Evolutionary conservation across 176 grass and related monocot species (phyloP).

Genomic region (Cenchrus purpureus): DNA sequence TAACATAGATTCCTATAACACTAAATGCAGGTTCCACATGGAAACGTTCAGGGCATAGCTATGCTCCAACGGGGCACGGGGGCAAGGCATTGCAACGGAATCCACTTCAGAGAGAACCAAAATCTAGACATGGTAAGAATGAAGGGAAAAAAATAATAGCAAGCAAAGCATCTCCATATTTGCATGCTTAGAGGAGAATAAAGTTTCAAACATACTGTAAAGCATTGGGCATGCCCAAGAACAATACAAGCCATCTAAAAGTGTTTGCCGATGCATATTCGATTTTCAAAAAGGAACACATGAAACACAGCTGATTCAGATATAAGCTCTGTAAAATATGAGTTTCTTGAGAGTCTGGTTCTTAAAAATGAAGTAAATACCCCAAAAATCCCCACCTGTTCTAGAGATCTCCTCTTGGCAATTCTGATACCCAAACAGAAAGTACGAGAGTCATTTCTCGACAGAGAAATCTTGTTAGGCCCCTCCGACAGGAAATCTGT

Average conservation of each 20-base stretch:
- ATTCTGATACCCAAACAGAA: slow-evolving; percentile 88
- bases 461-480: slow-evolving; percentile 65
- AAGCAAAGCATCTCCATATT: not conserved
- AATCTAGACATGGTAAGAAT: not conserved
- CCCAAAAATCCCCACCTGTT: slow-evolving; percentile 49
- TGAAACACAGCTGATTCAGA: slow-evolving; percentile 4
- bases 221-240: not conserved
- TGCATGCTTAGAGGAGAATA: not conserved
- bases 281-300: not conserved
- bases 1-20: slow-evolving; percentile 19
- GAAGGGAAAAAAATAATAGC: not conserved
- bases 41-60: not conserved
- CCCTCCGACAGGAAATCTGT: slow-evolving; percentile 57
- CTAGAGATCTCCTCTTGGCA: slow-evolving; percentile 59
- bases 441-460: slow-evolving; percentile 56
- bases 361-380: slow-evolving; percentile 17
- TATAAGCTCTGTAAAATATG: not conserved
- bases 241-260: slow-evolving; percentile 1
- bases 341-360: slow-evolving; percentile 23
- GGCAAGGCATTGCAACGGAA: not conserved
- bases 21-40: not conserved
- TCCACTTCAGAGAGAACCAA: not conserved
- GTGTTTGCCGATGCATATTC: not conserved
- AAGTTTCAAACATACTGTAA: not conserved
- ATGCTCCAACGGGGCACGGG: not conserved